Conservation (phyloP, 129 eudicot genomes). For the Flaveria sonorensis region DNA sequence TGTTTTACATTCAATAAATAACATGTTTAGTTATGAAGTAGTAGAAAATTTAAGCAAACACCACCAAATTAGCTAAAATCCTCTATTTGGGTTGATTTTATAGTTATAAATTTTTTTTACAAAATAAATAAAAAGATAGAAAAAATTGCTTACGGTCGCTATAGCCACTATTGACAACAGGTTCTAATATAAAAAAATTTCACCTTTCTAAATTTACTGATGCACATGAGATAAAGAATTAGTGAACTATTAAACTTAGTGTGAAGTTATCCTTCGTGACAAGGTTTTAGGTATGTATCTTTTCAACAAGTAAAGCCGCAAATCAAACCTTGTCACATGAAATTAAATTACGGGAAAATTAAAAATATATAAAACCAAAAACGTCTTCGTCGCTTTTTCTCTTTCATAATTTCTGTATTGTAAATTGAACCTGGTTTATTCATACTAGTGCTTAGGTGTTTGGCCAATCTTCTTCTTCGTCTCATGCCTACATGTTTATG, state of each 20-base stretch:
- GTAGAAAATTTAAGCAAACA: too few relatives aligned
- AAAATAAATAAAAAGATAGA: too few relatives aligned
- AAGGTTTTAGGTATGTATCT: neutral
- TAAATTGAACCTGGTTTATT: neutral
- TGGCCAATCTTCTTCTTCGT: neutral
- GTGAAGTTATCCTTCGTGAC: neutral
- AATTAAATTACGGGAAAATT: neutral
- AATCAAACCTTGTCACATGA: neutral
- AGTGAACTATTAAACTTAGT: neutral
- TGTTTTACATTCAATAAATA: too few relatives aligned
- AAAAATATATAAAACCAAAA: neutral
- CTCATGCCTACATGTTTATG: neutral
- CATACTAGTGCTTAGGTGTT: neutral
- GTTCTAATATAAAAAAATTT: too few relatives aligned
- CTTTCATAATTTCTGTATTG: conserved; percentile 4
- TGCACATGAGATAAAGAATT: neutral
- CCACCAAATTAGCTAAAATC: too few relatives aligned
- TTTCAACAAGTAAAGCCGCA: neutral
- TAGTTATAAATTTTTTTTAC: too few relatives aligned
- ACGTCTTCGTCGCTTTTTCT: neutral
- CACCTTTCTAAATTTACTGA: neutral
- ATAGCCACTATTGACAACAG: too few relatives aligned
- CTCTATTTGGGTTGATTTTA: too few relatives aligned
- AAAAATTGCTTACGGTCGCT: too few relatives aligned
- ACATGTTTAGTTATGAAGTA: too few relatives aligned